phyloP scores from a whole-genome alignment of 768 basidiomycete species.

The Lactarius hengduanensis region DNA sequence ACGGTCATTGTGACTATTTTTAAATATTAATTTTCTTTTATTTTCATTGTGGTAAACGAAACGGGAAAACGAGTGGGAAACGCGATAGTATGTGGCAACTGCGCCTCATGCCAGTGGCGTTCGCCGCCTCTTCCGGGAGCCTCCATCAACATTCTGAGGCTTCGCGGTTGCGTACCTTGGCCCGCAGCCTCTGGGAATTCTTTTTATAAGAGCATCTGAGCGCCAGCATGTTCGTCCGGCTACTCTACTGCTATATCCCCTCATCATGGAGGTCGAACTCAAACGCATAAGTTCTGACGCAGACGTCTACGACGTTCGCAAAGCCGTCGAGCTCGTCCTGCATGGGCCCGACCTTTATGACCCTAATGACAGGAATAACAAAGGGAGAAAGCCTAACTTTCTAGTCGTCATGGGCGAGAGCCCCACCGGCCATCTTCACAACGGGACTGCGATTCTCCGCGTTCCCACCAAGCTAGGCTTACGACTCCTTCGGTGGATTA shows the following conservation, averaged over 20 bases:
- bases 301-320: constrained; percentile 55
- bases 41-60: constrained; percentile 29
- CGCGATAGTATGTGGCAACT: not conserved
- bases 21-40: too few relatives aligned
- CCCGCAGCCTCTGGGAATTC: not conserved
- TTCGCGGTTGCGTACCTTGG: not conserved
- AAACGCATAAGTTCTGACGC: constrained; percentile 39
- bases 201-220: not conserved
- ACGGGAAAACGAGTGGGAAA: not conserved
- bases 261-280: constrained; percentile 42
- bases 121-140: not conserved
- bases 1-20: constrained; percentile 35
- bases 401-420: constrained; percentile 52
- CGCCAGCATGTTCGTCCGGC: not conserved
- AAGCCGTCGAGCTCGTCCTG: constrained; percentile 52
- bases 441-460: constrained; percentile 46
- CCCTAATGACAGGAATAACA: constrained; percentile 35
- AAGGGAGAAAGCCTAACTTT: constrained; percentile 53
- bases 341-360: constrained; percentile 51
- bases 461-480: constrained; percentile 38
- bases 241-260: not conserved
- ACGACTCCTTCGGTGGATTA: constrained; percentile 48
- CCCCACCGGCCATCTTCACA: constrained; percentile 52
- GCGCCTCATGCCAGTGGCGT: not conserved
- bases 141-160: constrained; percentile 29